phyloP scores from a whole-genome alignment of 208 protist species.

The Leishmania turanica region DNA sequence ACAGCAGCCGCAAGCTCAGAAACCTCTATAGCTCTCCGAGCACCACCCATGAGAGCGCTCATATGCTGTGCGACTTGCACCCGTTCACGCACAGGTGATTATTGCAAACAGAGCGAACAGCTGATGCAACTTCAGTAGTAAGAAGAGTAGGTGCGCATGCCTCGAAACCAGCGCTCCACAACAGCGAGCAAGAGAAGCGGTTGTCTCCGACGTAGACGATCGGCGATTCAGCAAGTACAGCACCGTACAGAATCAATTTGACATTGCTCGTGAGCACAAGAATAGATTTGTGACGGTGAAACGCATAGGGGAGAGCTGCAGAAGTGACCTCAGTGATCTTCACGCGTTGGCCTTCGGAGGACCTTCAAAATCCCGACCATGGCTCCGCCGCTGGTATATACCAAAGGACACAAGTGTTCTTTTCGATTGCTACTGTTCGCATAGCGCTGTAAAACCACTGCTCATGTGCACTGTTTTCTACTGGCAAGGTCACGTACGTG shows the following conservation, averaged over 20 bases:
- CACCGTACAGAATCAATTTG: conserved; percentile 5
- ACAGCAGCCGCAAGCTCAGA: conserved; percentile 32
- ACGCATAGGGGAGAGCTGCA: background rate
- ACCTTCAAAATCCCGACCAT: too few species aligned
- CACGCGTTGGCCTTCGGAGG: background rate
- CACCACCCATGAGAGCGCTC: conserved; percentile 45
- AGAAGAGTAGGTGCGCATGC: background rate
- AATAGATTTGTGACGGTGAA: background rate
- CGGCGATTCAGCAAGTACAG: conserved; percentile 14
- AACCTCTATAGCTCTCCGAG: conserved; percentile 38
- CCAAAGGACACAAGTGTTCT: conserved; percentile 15
- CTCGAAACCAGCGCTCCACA: background rate
- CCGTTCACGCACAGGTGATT: conserved; percentile 18
- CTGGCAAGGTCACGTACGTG: background rate
- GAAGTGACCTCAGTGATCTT: background rate
- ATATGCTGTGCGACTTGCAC: conserved; percentile 27
- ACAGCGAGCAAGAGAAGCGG: background rate
- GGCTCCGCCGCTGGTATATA: background rate
- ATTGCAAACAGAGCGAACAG: conserved; percentile 3
- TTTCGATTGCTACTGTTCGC: background rate
- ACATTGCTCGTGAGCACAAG: conserved; percentile 10
- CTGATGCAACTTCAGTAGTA: background rate
- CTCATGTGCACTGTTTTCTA: background rate
- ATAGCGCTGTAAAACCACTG: background rate
- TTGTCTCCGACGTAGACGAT: conserved; percentile 9